Evolutionary conservation across 768 basidiomycete species (phyloP), one percentile per base, ranked within the genome.

Genomic region (Pleurotus salmoneostramineus): DNA sequence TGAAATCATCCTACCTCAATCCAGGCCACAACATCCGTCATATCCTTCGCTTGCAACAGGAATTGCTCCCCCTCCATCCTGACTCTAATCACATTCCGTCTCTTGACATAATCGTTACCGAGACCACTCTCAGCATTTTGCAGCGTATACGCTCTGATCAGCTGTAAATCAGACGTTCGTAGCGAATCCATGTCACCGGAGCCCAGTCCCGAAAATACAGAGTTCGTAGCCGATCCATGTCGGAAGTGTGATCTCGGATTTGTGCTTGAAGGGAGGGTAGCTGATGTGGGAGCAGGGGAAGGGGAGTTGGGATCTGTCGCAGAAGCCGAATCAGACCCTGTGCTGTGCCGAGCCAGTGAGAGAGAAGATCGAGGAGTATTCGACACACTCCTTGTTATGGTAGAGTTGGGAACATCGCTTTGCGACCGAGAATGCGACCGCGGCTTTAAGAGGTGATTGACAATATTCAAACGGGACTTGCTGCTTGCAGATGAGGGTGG

Each of bases 41-140:
- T 87, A 66, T 91, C 88, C 50, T 79, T 83, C 2, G 92, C 91
- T 72, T 99, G 96, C 64, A 99, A 65, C 63, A 99, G 75, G 72
- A 99, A 99, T 74, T 99, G 97, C 75, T 98, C 93, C 10, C 96
- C 97, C 69, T 97, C 94, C 62, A 94, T 75, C 58, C 96, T 74
- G 32, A 98, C 84, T 17, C 97, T 81, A 35, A 98, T 94, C 46
- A 98, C 96, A 69, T 98, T 91, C 76, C 85, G 89, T 61, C 95
- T 78, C 80, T 98, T 98, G 62, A 84, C 37, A 72, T 99, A 99
- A 70, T 99, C 97, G 59, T 91, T 94, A 34, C 93, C 97, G 37
- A 99, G 70, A 17, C 97, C 97, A 60, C 92, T 93, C 77, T 98
- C 95, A 5, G 94, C 93, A 63, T 89, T 72, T 69, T 96, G 93